Conservation (phyloP, 805 yeast genomes). For the Clavispora phyllophila region DNA sequence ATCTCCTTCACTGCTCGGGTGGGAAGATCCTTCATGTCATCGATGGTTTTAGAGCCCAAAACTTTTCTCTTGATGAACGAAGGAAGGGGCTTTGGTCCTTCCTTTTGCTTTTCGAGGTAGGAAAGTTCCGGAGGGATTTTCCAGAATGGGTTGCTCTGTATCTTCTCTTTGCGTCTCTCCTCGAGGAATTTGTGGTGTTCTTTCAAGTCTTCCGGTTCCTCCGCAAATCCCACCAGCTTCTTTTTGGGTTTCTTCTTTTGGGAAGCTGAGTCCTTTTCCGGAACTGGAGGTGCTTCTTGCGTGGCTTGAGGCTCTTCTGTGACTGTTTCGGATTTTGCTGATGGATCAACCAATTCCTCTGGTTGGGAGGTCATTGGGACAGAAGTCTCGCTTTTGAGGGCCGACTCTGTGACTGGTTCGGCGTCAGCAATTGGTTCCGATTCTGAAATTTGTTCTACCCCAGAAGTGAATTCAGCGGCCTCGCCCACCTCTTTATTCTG, state of each 20-base stretch:
- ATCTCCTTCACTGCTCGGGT: slow-evolving; percentile 38
- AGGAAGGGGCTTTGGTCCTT: slow-evolving; percentile 27
- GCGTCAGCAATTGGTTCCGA: not conserved
- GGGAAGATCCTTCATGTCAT: slow-evolving; percentile 49
- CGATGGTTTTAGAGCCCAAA: slow-evolving; percentile 18
- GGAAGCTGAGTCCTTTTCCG: not conserved
- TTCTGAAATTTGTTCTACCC: too few relatives aligned
- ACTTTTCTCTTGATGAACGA: not conserved
- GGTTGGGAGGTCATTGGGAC: too few relatives aligned
- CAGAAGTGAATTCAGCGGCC: too few relatives aligned
- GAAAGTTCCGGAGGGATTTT: slow-evolving; percentile 39
- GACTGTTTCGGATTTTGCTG: not conserved
- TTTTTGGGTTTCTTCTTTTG: not conserved
- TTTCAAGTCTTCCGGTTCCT: slow-evolving; percentile 29
- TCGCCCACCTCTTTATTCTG: too few relatives aligned
- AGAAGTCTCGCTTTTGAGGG: too few relatives aligned
- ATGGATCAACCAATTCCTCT: too few relatives aligned
- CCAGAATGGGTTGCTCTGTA: slow-evolving; percentile 31
- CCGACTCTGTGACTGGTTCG: too few relatives aligned
- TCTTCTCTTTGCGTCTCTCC: slow-evolving; percentile 22
- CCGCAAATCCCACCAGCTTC: slow-evolving; percentile 33
- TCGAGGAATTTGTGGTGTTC: slow-evolving; percentile 30
- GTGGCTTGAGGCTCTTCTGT: not conserved
- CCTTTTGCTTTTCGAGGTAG: slow-evolving; percentile 24
- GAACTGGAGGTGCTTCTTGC: not conserved